These are phyloP conservation scores for Malus hybrid DNA, from an alignment of 331 rosid species.

Conservation along the genomic window DNA sequence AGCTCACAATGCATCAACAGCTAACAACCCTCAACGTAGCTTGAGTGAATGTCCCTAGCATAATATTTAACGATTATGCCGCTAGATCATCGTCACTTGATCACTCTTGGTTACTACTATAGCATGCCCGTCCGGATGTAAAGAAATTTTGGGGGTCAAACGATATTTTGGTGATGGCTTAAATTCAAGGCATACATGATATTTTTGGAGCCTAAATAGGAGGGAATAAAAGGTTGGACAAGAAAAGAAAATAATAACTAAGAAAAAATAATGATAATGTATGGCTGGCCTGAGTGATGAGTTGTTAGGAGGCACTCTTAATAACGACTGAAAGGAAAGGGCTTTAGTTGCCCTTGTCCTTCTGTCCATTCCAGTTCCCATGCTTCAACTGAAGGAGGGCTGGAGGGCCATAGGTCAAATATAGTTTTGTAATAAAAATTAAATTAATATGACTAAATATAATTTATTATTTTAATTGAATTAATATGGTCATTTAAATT, in stretches of 20 bases:
- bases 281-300: neutral
- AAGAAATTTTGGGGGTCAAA: too few relatives aligned
- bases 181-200: neutral
- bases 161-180: too few relatives aligned
- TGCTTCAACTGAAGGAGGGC: too few relatives aligned
- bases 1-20: neutral
- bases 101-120: too few relatives aligned
- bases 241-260: neutral
- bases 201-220: neutral
- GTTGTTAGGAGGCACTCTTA: constrained; percentile 16
- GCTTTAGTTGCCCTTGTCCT: neutral
- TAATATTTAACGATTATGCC: too few relatives aligned
- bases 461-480: too few relatives aligned
- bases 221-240: neutral
- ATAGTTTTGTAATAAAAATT: too few relatives aligned
- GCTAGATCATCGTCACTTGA: too few relatives aligned
- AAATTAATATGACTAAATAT: accelerated
- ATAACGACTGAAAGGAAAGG: neutral
- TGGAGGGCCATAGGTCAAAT: too few relatives aligned
- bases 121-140: too few relatives aligned
- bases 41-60: neutral
- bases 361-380: too few relatives aligned
- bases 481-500: too few relatives aligned
- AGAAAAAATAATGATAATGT: neutral
- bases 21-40: neutral